Conservation (phyloP, 2,329 filamentous ascomycete species). For the Monilinia polystroma region DNA sequence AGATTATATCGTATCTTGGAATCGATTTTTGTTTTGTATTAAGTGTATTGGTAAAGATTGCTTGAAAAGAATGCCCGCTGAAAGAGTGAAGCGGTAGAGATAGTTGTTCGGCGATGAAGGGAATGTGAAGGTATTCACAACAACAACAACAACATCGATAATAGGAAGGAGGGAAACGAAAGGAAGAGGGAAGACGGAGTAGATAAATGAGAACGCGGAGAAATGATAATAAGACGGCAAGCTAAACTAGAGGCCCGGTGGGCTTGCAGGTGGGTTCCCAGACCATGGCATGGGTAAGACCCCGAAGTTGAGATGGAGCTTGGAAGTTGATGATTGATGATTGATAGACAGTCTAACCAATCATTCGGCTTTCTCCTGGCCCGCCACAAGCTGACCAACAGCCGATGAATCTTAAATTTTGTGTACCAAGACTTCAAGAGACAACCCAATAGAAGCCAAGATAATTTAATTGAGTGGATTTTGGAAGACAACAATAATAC, state of each 20-base stretch:
- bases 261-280: slow-evolving; percentile 4
- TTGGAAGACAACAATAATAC: not conserved
- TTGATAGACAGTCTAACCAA: slow-evolving; percentile 12
- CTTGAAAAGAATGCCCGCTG: slow-evolving; percentile 67
- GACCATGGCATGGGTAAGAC: slow-evolving; percentile 15
- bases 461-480: slow-evolving; percentile 10
- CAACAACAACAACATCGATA: slow-evolving; percentile 24
- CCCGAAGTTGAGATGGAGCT: slow-evolving; percentile 14
- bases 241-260: not conserved
- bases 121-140: slow-evolving; percentile 36
- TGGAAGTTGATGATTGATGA: not conserved
- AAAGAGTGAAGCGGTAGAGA: slow-evolving; percentile 79
- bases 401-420: slow-evolving; percentile 16
- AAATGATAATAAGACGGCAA: slow-evolving; percentile 12
- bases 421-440: slow-evolving; percentile 7
- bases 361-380: not conserved
- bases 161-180: slow-evolving; percentile 24
- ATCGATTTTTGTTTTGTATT: slow-evolving; percentile 16
- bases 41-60: slow-evolving; percentile 27
- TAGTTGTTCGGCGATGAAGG: slow-evolving; percentile 50
- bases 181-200: slow-evolving; percentile 36
- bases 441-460: slow-evolving; percentile 3
- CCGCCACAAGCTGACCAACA: not conserved
- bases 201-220: slow-evolving; percentile 18
- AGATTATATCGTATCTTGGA: slow-evolving; percentile 30